A percentile compares a stretch with the other conserved stretches of the same genome.
Conservation (phyloP, 257 asterid genomes). For the Ilex asprella region DNA sequence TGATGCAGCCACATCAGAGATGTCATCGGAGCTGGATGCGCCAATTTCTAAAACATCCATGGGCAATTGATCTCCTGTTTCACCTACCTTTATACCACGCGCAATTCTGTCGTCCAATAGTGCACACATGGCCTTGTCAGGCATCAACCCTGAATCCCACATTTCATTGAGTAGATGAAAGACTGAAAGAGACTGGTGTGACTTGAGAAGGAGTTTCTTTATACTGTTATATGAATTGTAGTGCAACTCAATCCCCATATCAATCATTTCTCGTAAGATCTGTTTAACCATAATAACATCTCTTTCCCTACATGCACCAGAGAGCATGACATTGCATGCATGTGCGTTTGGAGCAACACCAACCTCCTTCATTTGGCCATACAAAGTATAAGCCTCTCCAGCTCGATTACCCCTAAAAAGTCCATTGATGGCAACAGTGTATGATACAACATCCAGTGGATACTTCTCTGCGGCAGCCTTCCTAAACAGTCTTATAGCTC, state of each 20-base stretch:
- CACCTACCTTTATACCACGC: constrained; percentile 1
- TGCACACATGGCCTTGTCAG: constrained; percentile 17
- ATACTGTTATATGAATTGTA: constrained; percentile 19
- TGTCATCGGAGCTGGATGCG: constrained; percentile 28
- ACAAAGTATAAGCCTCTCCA: constrained; percentile 47
- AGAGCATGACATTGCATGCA: constrained; percentile 43
- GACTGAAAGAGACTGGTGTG: constrained; percentile 17
- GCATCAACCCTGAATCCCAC: constrained; percentile 30
- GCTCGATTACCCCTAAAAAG: constrained; percentile 37
- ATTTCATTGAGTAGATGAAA: constrained; percentile 20
- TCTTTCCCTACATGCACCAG: constrained; percentile 39
- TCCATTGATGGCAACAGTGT: constrained; percentile 44
- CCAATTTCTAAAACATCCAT: background rate
- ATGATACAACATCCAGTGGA: constrained; percentile 54
- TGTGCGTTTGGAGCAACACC: constrained; percentile 37
- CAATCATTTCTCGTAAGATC: constrained; percentile 48
- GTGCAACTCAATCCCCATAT: constrained; percentile 33
- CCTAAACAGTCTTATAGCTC: constrained; percentile 33
- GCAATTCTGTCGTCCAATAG: constrained; percentile 8
- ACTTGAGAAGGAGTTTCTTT: constrained; percentile 20
- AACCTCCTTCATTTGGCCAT: constrained; percentile 47
- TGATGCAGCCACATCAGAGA: constrained; percentile 26
- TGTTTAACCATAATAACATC: constrained; percentile 32
- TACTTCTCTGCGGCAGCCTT: constrained; percentile 36
- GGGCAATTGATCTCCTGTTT: background rate